Percentiles rank a stretch among this genome's conserved stretches.
Evolutionary conservation across 768 basidiomycete genomes (phyloP).

Genomic region (Mycena olivaceomarginata): DNA sequence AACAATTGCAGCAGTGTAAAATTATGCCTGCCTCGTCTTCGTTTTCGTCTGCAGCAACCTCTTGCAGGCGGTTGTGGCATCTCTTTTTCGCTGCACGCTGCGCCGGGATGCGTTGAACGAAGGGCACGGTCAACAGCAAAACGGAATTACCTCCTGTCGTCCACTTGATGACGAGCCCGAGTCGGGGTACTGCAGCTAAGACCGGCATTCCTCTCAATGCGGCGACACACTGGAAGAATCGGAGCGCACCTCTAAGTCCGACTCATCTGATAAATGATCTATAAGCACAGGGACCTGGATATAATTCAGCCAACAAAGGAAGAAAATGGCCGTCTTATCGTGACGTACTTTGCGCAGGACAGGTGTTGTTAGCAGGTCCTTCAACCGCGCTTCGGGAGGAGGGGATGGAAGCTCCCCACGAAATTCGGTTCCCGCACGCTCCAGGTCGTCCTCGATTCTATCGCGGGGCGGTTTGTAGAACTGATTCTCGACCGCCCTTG

Average conservation of each 20-base stretch:
- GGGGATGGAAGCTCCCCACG: not conserved
- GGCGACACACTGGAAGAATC: too few species aligned
- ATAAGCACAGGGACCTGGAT: too few species aligned
- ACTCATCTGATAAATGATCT: too few species aligned
- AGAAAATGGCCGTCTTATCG: too few species aligned
- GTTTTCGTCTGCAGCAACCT: not conserved
- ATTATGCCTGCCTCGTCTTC: not conserved
- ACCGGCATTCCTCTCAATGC: too few species aligned
- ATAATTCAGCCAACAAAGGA: too few species aligned
- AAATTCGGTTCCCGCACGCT: not conserved
- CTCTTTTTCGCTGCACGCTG: not conserved
- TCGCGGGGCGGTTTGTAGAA: not conserved
- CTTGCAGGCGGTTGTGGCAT: not conserved
- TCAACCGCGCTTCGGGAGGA: not conserved
- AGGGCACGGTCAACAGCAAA: not conserved
- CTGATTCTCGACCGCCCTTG: not conserved
- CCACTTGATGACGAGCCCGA: not conserved
- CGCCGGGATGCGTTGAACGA: not conserved
- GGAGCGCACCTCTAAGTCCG: too few species aligned
- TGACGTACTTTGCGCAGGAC: too few species aligned
- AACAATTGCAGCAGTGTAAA: too few species aligned
- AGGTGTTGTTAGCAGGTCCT: not conserved
- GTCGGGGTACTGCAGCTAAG: not conserved
- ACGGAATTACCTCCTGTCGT: not conserved
- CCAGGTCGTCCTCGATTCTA: conserved; percentile 11